Evolutionary conservation across 2,329 filamentous ascomycete species (phyloP).

Genomic region (Arachnomyces sp.): DNA sequence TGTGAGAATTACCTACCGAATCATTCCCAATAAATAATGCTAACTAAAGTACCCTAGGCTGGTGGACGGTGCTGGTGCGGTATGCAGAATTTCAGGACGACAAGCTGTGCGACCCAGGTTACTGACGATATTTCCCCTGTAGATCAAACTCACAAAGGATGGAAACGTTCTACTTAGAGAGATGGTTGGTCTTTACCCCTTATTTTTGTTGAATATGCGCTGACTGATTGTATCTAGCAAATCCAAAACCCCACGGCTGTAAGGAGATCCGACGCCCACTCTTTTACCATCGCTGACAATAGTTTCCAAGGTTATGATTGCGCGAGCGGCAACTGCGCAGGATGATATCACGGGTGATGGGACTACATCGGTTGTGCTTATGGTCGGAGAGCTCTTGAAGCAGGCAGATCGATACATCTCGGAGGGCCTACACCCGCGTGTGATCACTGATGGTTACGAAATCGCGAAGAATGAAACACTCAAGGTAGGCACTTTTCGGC

Average conservation of each 20-base stretch:
- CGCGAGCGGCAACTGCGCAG: conserved; percentile 83
- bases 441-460: conserved; percentile 96
- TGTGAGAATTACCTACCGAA: conserved; percentile 53
- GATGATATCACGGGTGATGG: conserved; percentile 98
- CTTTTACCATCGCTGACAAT: conserved; percentile 15
- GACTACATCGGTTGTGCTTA: conserved; percentile 88
- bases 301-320: conserved; percentile 52
- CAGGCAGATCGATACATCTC: conserved; percentile 94
- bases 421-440: conserved; percentile 91
- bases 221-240: conserved; percentile 48
- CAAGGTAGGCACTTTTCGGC: conserved; percentile 50
- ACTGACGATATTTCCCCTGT: conserved; percentile 14
- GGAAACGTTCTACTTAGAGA: conserved; percentile 74
- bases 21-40: conserved; percentile 10
- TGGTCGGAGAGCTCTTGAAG: conserved; percentile 95
- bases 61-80: conserved; percentile 54
- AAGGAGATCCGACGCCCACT: conserved; percentile 17
- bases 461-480: conserved; percentile 88
- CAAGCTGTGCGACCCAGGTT: too few relatives aligned
- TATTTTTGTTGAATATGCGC: conserved; percentile 10
- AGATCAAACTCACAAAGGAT: conserved; percentile 99
- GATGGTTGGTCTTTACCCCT: conserved; percentile 41
- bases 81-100: conserved; percentile 26
- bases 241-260: conserved; percentile 98
- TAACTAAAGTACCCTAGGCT: conserved; percentile 38